These are phyloP conservation scores for Didymella pomorum DNA, from an alignment of 2,329 filamentous ascomycete genomes.

Conservation along the genomic window DNA sequence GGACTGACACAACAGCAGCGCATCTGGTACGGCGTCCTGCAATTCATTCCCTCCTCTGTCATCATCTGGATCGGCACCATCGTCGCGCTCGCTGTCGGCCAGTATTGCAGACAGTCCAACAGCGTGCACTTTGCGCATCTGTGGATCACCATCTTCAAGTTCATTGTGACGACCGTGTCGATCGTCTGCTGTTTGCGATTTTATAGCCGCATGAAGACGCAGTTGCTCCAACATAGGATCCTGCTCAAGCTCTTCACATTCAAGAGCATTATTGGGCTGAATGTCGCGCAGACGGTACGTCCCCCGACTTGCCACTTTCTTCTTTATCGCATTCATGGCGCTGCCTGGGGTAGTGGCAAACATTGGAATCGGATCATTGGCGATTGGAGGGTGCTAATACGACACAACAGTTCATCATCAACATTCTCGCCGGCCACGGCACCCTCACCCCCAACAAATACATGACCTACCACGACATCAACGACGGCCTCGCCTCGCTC, in stretches of 20 bases:
- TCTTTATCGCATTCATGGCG: not conserved
- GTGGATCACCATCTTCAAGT: constrained; percentile 39
- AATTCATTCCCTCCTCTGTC: constrained; percentile 41
- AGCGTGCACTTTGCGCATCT: constrained; percentile 43
- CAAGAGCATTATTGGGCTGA: constrained; percentile 45
- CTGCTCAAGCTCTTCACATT: constrained; percentile 44
- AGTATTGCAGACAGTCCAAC: constrained; percentile 42
- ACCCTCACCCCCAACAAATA: constrained; percentile 36
- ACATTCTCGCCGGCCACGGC: constrained; percentile 37
- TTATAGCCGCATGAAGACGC: constrained; percentile 32
- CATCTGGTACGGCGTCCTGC: constrained; percentile 43
- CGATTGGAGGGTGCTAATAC: not conserved
- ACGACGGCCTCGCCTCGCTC: constrained; percentile 37
- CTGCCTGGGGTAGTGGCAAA: too few species aligned
- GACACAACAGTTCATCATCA: constrained; percentile 36
- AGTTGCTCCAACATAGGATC: constrained; percentile 35
- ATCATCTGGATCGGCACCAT: constrained; percentile 42
- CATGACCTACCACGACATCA: constrained; percentile 43
- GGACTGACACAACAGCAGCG: constrained; percentile 23
- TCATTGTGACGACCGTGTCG: constrained; percentile 30
- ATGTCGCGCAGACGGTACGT: constrained; percentile 41
- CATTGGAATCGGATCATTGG: too few species aligned
- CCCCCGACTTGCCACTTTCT: not conserved
- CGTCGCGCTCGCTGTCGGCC: constrained; percentile 33
- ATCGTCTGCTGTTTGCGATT: constrained; percentile 36